Conservation (phyloP, 805 yeast genomes). For the Yamadazyma sp. region DNA sequence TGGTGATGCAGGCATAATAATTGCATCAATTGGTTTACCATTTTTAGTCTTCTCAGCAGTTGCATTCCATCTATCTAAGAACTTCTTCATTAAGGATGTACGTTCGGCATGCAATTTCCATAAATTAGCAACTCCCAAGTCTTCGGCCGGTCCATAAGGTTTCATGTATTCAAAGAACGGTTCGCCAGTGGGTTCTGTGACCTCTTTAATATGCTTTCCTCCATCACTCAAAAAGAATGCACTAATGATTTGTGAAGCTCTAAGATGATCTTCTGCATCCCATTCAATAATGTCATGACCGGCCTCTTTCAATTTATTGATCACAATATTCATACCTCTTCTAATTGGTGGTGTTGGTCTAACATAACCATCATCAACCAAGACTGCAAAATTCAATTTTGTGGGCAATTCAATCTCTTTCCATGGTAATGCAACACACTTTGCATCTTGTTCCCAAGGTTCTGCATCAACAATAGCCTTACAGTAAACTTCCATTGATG, state of each 20-base stretch:
- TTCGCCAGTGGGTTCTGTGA: constrained; percentile 64
- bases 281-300: constrained; percentile 57
- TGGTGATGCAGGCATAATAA: constrained; percentile 65
- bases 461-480: constrained; percentile 39
- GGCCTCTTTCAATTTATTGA: constrained; percentile 50
- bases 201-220: constrained; percentile 50
- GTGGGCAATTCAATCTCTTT: constrained; percentile 38
- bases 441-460: constrained; percentile 58
- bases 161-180: constrained; percentile 58
- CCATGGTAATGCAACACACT: constrained; percentile 52
- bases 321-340: constrained; percentile 54
- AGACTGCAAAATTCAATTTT: constrained; percentile 50
- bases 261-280: constrained; percentile 53
- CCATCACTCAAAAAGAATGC: constrained; percentile 67
- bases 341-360: constrained; percentile 62
- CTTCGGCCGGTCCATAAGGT: constrained; percentile 55
- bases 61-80: constrained; percentile 53
- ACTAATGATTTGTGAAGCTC: constrained; percentile 57
- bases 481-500: constrained; percentile 12
- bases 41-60: constrained; percentile 46
- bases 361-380: constrained; percentile 64
- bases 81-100: constrained; percentile 53
- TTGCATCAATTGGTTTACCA: constrained; percentile 44
- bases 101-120: constrained; percentile 50
- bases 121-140: constrained; percentile 39